phyloP scores from a whole-genome alignment of 805 yeast genomes.

The Starmerella floricola region DNA sequence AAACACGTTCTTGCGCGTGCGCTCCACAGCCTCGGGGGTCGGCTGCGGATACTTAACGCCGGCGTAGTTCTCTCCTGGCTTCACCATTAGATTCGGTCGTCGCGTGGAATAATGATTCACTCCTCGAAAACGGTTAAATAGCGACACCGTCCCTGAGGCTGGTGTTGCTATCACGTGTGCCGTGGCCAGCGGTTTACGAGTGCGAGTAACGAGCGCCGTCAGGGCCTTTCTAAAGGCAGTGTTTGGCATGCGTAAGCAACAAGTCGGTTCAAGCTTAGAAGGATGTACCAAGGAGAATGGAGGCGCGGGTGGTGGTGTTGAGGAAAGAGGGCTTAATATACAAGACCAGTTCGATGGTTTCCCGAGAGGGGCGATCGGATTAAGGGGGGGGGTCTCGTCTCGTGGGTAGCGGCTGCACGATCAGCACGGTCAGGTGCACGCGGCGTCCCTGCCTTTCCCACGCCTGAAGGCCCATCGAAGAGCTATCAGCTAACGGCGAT shows the following conservation, averaged over 20 bases:
- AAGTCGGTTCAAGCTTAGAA: too few species aligned
- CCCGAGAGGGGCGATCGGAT: too few species aligned
- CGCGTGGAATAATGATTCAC: neutral
- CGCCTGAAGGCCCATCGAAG: too few species aligned
- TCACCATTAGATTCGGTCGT: neutral
- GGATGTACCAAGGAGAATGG: too few species aligned
- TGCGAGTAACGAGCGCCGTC: neutral
- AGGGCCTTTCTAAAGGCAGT: neutral
- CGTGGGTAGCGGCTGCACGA: too few species aligned
- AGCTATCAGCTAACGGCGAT: too few species aligned
- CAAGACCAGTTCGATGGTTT: too few species aligned
- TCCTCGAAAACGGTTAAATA: neutral
- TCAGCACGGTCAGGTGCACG: too few species aligned
- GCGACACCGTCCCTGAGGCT: neutral
- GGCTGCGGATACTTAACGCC: constrained; percentile 20
- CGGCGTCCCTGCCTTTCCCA: too few species aligned
- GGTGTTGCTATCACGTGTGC: constrained; percentile 4
- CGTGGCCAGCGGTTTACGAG: neutral
- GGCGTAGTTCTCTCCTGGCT: constrained; percentile 11
- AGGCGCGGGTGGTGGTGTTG: too few species aligned
- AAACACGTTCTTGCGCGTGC: constrained; percentile 17
- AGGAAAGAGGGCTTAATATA: too few species aligned
- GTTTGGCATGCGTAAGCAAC: neutral
- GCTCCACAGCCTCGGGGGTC: constrained; percentile 19
- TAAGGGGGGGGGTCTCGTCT: too few species aligned